Percentiles rank a stretch among this genome's conserved stretches.
phyloP scores from a whole-genome alignment of 257 asterid genomes.

The Gardenia jasminoides region DNA sequence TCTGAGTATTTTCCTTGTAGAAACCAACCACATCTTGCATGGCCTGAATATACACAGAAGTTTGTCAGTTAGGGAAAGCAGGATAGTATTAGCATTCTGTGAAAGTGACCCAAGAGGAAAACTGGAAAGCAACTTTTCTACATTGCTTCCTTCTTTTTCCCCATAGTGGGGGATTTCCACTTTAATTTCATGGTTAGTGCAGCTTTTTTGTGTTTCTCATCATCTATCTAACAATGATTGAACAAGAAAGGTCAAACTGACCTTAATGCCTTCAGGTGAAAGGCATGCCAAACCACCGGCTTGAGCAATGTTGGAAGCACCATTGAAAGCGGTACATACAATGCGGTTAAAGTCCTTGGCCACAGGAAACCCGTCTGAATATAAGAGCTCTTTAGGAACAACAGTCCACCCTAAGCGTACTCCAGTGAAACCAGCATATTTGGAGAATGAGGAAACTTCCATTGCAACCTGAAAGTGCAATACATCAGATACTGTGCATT shows the following conservation, averaged over 20 bases:
- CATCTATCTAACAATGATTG: neutral
- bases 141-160: neutral
- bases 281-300: constrained; percentile 94
- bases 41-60: constrained; percentile 55
- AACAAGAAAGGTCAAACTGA: constrained; percentile 24
- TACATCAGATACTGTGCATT: neutral
- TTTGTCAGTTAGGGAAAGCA: neutral
- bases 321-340: constrained; percentile 88
- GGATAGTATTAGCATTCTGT: neutral
- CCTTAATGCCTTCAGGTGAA: constrained; percentile 85
- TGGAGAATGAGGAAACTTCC: constrained; percentile 95
- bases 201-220: neutral
- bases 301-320: constrained; percentile 96
- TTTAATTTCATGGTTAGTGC: neutral
- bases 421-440: constrained; percentile 96
- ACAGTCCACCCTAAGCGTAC: constrained; percentile 99
- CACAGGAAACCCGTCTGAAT: constrained; percentile 86
- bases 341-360: constrained; percentile 97
- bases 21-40: constrained; percentile 87
- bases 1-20: constrained; percentile 84
- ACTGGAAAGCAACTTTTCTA: neutral
- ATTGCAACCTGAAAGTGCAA: constrained; percentile 74
- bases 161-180: neutral
- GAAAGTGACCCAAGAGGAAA: neutral
- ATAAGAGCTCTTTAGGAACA: constrained; percentile 74